Base-by-base conservation (phyloP, 2,329 filamentous ascomycete species). In the Penicillium paneum region DNA sequence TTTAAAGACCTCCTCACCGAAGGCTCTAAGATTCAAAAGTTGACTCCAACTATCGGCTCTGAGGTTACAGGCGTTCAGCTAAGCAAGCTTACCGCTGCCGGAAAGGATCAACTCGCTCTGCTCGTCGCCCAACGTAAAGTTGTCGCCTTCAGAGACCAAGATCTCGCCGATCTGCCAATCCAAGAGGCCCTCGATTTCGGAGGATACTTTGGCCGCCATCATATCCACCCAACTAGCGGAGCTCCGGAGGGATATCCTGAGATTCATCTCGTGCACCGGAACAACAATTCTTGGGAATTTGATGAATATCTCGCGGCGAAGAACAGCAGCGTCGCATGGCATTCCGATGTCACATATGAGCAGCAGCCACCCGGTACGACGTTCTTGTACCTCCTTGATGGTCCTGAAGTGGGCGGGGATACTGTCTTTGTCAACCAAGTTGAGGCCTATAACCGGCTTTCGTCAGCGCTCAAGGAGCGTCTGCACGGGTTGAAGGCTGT, bases 341-440 rank as follows among this genome's bases (percentile, higher is more conserved):
- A 96, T 74, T 88, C 86, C 0, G 91, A 96, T 64, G 86, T 95
- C 0, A 89, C 87, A 0, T 96, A 94, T 69, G 91, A 96, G 77
- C 75, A 82, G 60, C 91, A 96, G 73, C 90, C 91, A 2, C 90
- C 91, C 0, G 90, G 90, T n/a, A 95, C 90, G 0, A 95, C 91
- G 0, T 94, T 96, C 72, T 74, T 96, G 32, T 95, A 94, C 68
- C 80, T 91, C 50, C 81, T 96, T 28, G 90, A 96, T 69, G 85
- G 82, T 45, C 91, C 91, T 1, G 79, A 83, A 47, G 85, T 84
- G 0, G 91, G 91, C 34, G 91, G 91, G 41, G 90, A 96, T 67
- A 96, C 91, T 0, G 76, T 91, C 3, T 96, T 95, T 64, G 84
- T 82, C 35, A 87, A 93, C 68, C 83, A 87, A 56, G 90, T 81